Evolutionary conservation across 2,329 filamentous ascomycete species (phyloP).

Genomic region (Ascomycota sp.): DNA sequence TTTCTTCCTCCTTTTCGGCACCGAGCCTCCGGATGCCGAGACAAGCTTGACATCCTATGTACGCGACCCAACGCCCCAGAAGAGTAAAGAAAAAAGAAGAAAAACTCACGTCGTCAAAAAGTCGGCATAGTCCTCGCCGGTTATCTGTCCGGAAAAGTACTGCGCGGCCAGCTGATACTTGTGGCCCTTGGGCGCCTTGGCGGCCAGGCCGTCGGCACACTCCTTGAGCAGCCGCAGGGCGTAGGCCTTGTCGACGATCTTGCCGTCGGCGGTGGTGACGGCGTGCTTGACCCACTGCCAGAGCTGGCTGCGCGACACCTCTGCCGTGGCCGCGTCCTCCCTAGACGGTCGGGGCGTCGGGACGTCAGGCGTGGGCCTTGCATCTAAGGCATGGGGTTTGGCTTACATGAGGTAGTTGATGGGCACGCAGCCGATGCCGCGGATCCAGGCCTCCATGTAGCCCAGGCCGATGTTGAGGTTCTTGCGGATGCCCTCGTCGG

Average conservation of each 20-base stretch:
- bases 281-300: slow-evolving; percentile 83
- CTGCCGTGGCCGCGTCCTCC: slow-evolving; percentile 92
- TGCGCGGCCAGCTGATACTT: slow-evolving; percentile 80
- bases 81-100: neutral
- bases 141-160: slow-evolving; percentile 85
- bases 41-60: too few species aligned
- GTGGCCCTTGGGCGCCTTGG: slow-evolving; percentile 67
- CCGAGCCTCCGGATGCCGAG: too few species aligned
- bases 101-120: slow-evolving; percentile 63
- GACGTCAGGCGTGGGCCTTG: too few species aligned
- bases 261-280: slow-evolving; percentile 64
- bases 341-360: too few species aligned
- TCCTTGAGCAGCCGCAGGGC: slow-evolving; percentile 73
- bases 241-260: slow-evolving; percentile 83
- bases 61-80: too few species aligned
- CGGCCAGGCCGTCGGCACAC: slow-evolving; percentile 53
- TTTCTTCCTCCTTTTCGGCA: too few species aligned
- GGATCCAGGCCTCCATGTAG: slow-evolving; percentile 98
- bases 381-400: neutral
- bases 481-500: slow-evolving; percentile 89
- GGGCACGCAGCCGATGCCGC: slow-evolving; percentile 84
- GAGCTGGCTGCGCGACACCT: slow-evolving; percentile 83
- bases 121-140: slow-evolving; percentile 92
- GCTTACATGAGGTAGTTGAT: slow-evolving; percentile 88
- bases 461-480: slow-evolving; percentile 91